Conservation (phyloP, 208 protist species). For the Leishmania major region DNA sequence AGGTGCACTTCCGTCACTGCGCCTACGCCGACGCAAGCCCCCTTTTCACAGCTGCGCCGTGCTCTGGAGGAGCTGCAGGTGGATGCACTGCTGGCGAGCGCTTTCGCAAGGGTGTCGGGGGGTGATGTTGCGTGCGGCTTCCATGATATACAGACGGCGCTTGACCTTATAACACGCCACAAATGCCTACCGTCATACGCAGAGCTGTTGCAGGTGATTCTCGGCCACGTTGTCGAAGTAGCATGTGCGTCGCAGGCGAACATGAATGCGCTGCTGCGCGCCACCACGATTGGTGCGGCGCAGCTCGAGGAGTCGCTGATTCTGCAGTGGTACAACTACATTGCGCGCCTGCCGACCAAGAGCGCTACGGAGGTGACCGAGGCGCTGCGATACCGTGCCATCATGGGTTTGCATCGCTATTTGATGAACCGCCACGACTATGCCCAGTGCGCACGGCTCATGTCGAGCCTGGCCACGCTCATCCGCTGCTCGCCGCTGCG, state of each 20-base stretch:
- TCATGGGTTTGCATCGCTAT: slow-evolving; percentile 72
- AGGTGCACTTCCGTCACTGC: slow-evolving; percentile 1
- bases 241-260: slow-evolving; percentile 50
- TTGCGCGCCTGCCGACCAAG: slow-evolving; percentile 66
- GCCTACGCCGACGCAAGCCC: neutral
- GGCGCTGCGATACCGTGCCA: slow-evolving; percentile 53
- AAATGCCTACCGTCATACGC: slow-evolving; percentile 31
- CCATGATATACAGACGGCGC: slow-evolving; percentile 57
- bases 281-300: slow-evolving; percentile 30
- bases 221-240: slow-evolving; percentile 40
- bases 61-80: slow-evolving; percentile 70
- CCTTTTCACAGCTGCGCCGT: slow-evolving; percentile 25
- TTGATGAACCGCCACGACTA: slow-evolving; percentile 79
- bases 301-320: slow-evolving; percentile 53
- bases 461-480: slow-evolving; percentile 67
- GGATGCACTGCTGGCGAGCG: slow-evolving; percentile 60
- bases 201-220: slow-evolving; percentile 39
- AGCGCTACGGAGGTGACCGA: slow-evolving; percentile 48
- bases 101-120: slow-evolving; percentile 42
- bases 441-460: slow-evolving; percentile 71
- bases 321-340: slow-evolving; percentile 63
- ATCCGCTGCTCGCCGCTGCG: slow-evolving; percentile 74
- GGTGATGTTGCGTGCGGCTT: slow-evolving; percentile 46
- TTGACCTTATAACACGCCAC: slow-evolving; percentile 39
- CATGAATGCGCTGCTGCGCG: slow-evolving; percentile 44